Evolutionary conservation across 805 yeast genomes (phyloP).

Genomic region (Candida golubevii): DNA sequence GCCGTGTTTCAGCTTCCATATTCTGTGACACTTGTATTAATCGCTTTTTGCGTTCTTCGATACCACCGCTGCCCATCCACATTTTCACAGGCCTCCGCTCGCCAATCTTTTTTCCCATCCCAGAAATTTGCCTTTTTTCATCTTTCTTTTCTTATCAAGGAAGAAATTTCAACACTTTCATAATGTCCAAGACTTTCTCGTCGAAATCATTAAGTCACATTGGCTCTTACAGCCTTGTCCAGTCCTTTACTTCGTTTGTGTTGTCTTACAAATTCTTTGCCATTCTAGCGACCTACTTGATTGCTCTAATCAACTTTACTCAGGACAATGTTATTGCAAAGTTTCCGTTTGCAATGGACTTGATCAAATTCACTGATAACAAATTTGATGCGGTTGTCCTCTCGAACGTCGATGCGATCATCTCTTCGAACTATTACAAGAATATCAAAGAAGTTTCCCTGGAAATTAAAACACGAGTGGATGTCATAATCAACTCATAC

Average conservation of each 20-base stretch:
- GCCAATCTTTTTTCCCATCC: neutral
- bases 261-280: conserved; percentile 25
- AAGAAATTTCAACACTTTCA: neutral
- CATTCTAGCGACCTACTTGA: conserved; percentile 21
- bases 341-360: conserved; percentile 17
- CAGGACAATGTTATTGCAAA: conserved; percentile 22
- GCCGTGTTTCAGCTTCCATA: conserved; percentile 2
- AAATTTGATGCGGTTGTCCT: conserved; percentile 23
- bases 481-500: conserved; percentile 5
- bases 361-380: conserved; percentile 21
- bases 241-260: conserved; percentile 18
- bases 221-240: conserved; percentile 28
- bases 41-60: too few relatives aligned
- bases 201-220: conserved; percentile 34
- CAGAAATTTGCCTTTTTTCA: neutral
- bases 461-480: conserved; percentile 9
- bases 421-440: conserved; percentile 11
- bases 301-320: conserved; percentile 20
- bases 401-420: conserved; percentile 19
- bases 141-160: conserved; percentile 1
- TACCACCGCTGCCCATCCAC: conserved; percentile 2
- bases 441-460: conserved; percentile 7
- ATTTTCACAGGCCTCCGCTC: neutral
- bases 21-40: neutral
- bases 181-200: conserved; percentile 23